Percentiles rank a stretch among this genome's conserved stretches.
phyloP scores from a whole-genome alignment of 2,329 filamentous ascomycete genomes.

The Fusarium liriodendri region DNA sequence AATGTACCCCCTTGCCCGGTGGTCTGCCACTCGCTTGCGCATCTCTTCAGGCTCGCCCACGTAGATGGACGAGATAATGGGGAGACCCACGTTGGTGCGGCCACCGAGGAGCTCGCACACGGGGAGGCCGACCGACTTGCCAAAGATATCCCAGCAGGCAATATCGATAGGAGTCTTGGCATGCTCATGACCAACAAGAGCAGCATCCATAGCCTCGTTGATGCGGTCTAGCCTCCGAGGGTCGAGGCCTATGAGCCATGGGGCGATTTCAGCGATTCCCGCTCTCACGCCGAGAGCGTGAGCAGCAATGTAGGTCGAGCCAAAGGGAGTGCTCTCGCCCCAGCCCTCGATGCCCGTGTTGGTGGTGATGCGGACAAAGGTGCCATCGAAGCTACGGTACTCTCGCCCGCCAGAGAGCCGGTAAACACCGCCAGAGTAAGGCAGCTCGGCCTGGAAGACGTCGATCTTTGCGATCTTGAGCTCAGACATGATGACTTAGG shows the following conservation, averaged over 20 bases:
- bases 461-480: slow-evolving; percentile 35
- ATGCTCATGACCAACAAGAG: slow-evolving; percentile 26
- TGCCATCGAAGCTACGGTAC: slow-evolving; percentile 29
- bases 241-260: slow-evolving; percentile 26
- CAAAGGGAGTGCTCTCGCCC: slow-evolving; percentile 37
- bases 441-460: slow-evolving; percentile 27
- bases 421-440: slow-evolving; percentile 30
- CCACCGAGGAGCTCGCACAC: slow-evolving; percentile 36
- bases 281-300: slow-evolving; percentile 33
- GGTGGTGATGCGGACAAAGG: slow-evolving; percentile 35
- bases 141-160: slow-evolving; percentile 36
- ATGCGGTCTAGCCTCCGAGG: slow-evolving; percentile 30
- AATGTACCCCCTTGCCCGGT: slow-evolving; percentile 22
- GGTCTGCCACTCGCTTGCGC: slow-evolving; percentile 13
- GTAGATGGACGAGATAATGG: slow-evolving; percentile 34
- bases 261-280: slow-evolving; percentile 28
- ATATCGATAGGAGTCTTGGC: slow-evolving; percentile 33
- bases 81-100: slow-evolving; percentile 19
- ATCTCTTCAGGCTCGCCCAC: slow-evolving; percentile 29
- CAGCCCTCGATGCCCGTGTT: slow-evolving; percentile 34
- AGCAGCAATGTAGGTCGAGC: slow-evolving; percentile 29
- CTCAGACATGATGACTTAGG: slow-evolving; percentile 35
- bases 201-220: slow-evolving; percentile 33
- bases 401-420: slow-evolving; percentile 27
- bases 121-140: slow-evolving; percentile 30